These are phyloP conservation scores for Penicillium olsonii DNA, from an alignment of 2,329 filamentous ascomycete genomes.

Conservation along the genomic window DNA sequence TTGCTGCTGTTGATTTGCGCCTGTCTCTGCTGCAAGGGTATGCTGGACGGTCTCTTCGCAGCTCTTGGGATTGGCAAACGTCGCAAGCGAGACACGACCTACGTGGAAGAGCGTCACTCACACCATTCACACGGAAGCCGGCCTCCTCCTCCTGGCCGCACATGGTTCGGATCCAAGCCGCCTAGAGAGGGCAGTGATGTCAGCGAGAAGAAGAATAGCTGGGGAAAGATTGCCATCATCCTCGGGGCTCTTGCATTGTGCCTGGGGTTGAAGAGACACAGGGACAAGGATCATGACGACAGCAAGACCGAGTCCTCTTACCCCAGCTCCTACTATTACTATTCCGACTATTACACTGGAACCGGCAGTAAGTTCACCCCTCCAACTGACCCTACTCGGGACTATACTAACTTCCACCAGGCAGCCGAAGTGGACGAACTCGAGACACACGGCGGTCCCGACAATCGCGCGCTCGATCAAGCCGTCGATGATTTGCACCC, in stretches of 20 bases:
- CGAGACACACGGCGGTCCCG: slow-evolving; percentile 33
- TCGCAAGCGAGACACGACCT: slow-evolving; percentile 40
- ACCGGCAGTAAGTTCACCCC: slow-evolving; percentile 43
- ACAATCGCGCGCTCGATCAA: slow-evolving; percentile 32
- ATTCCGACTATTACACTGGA: slow-evolving; percentile 37
- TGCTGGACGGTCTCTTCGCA: slow-evolving; percentile 42
- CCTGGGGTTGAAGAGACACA: slow-evolving; percentile 47
- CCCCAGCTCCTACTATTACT: slow-evolving; percentile 45
- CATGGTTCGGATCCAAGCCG: slow-evolving; percentile 46
- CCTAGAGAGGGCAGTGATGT: slow-evolving; percentile 29
- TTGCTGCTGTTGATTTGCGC: slow-evolving; percentile 47
- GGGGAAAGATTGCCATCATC: slow-evolving; percentile 45
- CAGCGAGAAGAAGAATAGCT: slow-evolving; percentile 40
- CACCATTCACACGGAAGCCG: slow-evolving; percentile 35
- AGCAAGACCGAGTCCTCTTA: slow-evolving; percentile 43
- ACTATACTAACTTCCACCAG: slow-evolving; percentile 29
- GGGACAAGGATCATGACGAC: slow-evolving; percentile 36
- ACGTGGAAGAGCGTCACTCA: slow-evolving; percentile 42
- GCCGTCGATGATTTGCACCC: slow-evolving; percentile 24
- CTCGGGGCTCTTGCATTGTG: slow-evolving; percentile 48
- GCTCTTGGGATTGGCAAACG: slow-evolving; percentile 45
- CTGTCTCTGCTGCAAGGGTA: slow-evolving; percentile 46
- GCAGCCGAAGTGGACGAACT: slow-evolving; percentile 45
- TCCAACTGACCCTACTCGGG: too few relatives aligned
- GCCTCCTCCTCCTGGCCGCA: slow-evolving; percentile 25